Evolutionary conservation across 441 rosid species (phyloP).

Genomic region (Omphalea diandra): DNA sequence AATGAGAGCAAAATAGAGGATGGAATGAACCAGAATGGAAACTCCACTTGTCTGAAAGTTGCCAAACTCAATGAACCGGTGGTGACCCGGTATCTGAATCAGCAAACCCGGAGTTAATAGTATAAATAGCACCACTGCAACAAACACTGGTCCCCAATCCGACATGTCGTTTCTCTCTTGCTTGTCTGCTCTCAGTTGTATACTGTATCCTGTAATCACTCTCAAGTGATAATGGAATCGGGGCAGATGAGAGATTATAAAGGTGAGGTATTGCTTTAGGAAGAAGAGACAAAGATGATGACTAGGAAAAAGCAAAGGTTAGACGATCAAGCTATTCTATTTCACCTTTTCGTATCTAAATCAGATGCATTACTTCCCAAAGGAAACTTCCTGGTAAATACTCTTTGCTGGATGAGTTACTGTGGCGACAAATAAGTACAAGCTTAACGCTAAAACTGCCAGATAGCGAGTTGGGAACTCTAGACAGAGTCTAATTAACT

Average conservation of each 20-base stretch:
- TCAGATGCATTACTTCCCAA: background rate
- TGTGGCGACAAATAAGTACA: background rate
- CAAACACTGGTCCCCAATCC: slow-evolving; percentile 79
- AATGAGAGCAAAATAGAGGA: slow-evolving; percentile 69
- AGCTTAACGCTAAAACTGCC: too few species aligned
- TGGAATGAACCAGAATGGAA: slow-evolving; percentile 75
- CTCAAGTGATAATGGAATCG: background rate
- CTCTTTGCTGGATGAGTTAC: background rate
- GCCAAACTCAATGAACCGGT: slow-evolving; percentile 63
- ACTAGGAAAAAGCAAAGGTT: slow-evolving; percentile 36
- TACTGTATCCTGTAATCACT: too few species aligned
- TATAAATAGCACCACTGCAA: slow-evolving; percentile 66
- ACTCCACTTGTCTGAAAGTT: slow-evolving; percentile 89
- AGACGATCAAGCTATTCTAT: slow-evolving; percentile 37
- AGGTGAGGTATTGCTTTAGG: slow-evolving; percentile 27
- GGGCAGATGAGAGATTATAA: background rate
- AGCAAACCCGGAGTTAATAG: slow-evolving; percentile 82
- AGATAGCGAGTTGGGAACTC: too few species aligned
- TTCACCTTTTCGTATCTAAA: too few species aligned
- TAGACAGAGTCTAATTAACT: too few species aligned
- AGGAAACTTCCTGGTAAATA: slow-evolving; percentile 23
- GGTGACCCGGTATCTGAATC: slow-evolving; percentile 71
- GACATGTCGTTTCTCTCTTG: slow-evolving; percentile 36
- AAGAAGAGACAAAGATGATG: slow-evolving; percentile 33
- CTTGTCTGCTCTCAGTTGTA: background rate